A percentile compares a stretch with the other conserved stretches of the same genome.
phyloP scores from a whole-genome alignment of 768 basidiomycete species.

The Lenzites betulinus region DNA sequence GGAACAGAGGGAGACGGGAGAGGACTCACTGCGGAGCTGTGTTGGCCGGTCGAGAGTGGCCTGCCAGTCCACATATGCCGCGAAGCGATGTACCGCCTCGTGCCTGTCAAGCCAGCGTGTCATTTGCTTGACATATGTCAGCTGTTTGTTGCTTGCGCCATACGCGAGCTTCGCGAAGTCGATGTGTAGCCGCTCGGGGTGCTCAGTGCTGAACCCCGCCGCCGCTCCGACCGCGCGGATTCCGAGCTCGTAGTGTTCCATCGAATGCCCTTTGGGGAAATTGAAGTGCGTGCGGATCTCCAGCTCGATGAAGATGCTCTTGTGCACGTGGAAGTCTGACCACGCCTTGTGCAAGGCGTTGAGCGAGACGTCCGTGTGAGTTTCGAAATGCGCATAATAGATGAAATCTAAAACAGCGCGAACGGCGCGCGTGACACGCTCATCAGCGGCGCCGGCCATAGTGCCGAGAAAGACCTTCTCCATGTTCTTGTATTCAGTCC shows the following conservation, averaged over 20 bases:
- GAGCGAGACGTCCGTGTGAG: slow-evolving; percentile 26
- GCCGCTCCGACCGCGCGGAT: slow-evolving; percentile 26
- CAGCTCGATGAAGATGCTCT: slow-evolving; percentile 28
- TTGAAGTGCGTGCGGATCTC: slow-evolving; percentile 32
- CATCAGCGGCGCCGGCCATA: slow-evolving; percentile 19
- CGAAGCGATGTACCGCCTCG: slow-evolving; percentile 35
- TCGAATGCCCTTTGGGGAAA: slow-evolving; percentile 33
- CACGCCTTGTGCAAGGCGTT: slow-evolving; percentile 18
- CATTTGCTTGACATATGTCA: slow-evolving; percentile 40
- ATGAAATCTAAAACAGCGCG: slow-evolving; percentile 32
- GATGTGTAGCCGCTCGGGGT: slow-evolving; percentile 40
- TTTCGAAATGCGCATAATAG: slow-evolving; percentile 31
- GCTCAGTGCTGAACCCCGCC: slow-evolving; percentile 32
- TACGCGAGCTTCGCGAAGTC: slow-evolving; percentile 37
- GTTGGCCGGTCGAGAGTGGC: too few species aligned
- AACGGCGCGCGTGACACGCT: slow-evolving; percentile 24
- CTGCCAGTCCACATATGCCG: slow-evolving; percentile 33
- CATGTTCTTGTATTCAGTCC: slow-evolving; percentile 40
- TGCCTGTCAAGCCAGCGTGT: slow-evolving; percentile 37
- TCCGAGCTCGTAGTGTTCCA: slow-evolving; percentile 25
- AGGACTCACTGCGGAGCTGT: too few species aligned
- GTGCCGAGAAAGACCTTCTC: slow-evolving; percentile 32
- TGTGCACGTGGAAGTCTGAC: slow-evolving; percentile 29
- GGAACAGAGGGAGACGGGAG: too few species aligned
- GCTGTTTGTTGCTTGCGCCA: slow-evolving; percentile 27